A percentile compares a stretch with the other conserved stretches of the same genome.
phyloP scores from a whole-genome alignment of 495 filamentous ascomycete genomes.

The Xylaria sp. region DNA sequence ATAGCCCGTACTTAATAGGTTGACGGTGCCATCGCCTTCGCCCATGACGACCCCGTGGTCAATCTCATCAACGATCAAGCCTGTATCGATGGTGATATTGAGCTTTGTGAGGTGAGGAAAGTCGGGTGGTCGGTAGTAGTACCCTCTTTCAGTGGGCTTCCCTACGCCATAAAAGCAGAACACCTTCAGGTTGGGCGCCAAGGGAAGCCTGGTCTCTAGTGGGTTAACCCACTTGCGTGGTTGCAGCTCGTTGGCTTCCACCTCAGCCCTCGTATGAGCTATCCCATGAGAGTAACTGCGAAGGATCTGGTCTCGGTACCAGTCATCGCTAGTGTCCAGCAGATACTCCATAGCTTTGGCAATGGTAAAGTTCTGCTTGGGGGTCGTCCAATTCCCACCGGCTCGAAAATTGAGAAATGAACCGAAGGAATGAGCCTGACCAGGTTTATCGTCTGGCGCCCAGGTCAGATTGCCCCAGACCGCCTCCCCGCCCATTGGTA shows the following conservation, averaged over 20 bases:
- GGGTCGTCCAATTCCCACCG: constrained; percentile 60
- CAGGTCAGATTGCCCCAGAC: constrained; percentile 92
- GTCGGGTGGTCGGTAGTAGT: constrained; percentile 83
- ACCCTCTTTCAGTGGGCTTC: constrained; percentile 88
- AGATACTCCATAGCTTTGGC: constrained; percentile 79
- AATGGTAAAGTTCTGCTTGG: constrained; percentile 77
- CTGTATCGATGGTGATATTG: constrained; percentile 91
- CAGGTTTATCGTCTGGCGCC: constrained; percentile 86
- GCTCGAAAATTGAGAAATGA: constrained; percentile 87
- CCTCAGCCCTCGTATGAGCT: constrained; percentile 78
- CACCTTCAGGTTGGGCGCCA: constrained; percentile 90
- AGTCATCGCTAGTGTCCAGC: constrained; percentile 75
- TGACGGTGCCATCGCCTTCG: constrained; percentile 95
- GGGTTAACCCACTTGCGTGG: constrained; percentile 93
- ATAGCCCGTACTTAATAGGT: constrained; percentile 84
- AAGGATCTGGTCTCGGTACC: constrained; percentile 78
- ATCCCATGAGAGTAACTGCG: constrained; percentile 86
- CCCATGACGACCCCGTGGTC: constrained; percentile 92
- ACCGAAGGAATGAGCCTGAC: constrained; percentile 74
- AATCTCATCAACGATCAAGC: constrained; percentile 66
- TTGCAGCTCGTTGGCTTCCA: constrained; percentile 84
- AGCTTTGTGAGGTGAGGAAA: constrained; percentile 67
- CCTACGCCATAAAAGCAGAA: constrained; percentile 97
- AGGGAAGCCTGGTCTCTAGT: constrained; percentile 85
- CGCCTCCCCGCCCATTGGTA: constrained; percentile 92